Evolutionary conservation across 2,329 filamentous ascomycete species (phyloP), one percentile per base, ranked within the genome.

Genomic region (Penicillium sp.): DNA sequence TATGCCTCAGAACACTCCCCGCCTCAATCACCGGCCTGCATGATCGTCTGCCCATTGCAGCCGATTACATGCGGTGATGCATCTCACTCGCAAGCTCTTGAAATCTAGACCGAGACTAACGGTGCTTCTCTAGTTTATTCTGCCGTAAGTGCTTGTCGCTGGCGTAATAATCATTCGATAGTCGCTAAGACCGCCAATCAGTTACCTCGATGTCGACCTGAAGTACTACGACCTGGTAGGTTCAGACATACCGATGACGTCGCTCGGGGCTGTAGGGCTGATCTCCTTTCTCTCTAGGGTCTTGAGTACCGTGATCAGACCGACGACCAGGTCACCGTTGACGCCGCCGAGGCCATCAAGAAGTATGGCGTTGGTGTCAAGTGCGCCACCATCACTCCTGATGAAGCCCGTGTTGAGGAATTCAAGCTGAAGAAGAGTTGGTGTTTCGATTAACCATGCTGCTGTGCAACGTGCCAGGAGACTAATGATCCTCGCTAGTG

Each of bases 351-450:
- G 75, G 93, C 93, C 29, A 97, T 97, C 76, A 90, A 95, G 80
- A 95, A 96, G 79, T 96, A 97, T 79, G 88, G 85, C 45, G 93
- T 98, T 39, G 93, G 91, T 70, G 88, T 98, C 75, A 98, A 98
- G 79, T 98, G 93, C 71, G 93, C 93, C 53, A 98, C 93, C 67
- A 98, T 98, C 74, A 98, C 93, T 29, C 93, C 93, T 26, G 93
- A 98, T 67, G 93, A 98, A 80, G 85, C 82, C 51, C 85, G 93
- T 67, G 91, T 98, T 19, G 80, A 97, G 77, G 93, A 97, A 73
- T 98, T 97, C 73, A 90, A 96, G 67, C 80, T 98, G 58, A 98
- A 97, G 86, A 84, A 97, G 77, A 97, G 86, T 90, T 73, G 69
- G 83, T 56, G 39, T 25, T 33, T 15, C 17, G 30, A 33, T 41